Evolutionary conservation across 192 early-diverging fungal genomes (phyloP), one percentile per base, ranked within the genome.

Genomic region (Geranomyces michiganensis): DNA sequence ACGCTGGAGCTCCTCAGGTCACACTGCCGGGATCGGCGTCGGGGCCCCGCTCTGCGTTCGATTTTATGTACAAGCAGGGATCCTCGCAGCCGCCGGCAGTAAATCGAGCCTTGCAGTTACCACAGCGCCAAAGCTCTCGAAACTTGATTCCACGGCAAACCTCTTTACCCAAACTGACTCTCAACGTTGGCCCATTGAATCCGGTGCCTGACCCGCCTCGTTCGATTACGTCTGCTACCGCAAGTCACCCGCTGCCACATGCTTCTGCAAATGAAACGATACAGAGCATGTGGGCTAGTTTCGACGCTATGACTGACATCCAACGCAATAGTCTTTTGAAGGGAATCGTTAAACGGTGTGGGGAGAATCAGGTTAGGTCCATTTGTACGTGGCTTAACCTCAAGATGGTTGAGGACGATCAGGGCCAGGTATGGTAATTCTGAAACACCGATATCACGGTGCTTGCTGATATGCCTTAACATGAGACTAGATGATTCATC

Each of bases 361-460:
- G 68, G 9, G 70, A 72, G 17, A 81, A 70, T 30, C 81, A 85
- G 67, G 71, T 83, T 26, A 76, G 80, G 12, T 26, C 67, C 0
- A 76, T 85, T 26, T 85, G 81, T 65, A 82, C 84, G 6, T 74
- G 36, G 17, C 66, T 85, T 30, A 85, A 80, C 63, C 36, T 85
- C 36, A 78, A 78, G 59, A 56, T 73, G 19, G 67, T 77, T 0
- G 79, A 84, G 17, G 59, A 60, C 58, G 58, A 60, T 60, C 29
- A 29, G 15, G 58, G 58, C 10, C 24, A 33, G 58, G 58, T 60
- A 33, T 27, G 58, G n/a, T n/a, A n/a, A n/a, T n/a, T n/a, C n/a
- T n/a, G n/a, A n/a, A n/a, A n/a, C n/a, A n/a, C n/a, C n/a, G n/a
- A n/a, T n/a, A n/a, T n/a, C n/a, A n/a, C n/a, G n/a, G n/a, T n/a